A percentile compares a stretch with the other conserved stretches of the same genome.
Evolutionary conservation across 495 filamentous ascomycete species (phyloP).

Genomic region (Hyphodiscus hymeniophilus): DNA sequence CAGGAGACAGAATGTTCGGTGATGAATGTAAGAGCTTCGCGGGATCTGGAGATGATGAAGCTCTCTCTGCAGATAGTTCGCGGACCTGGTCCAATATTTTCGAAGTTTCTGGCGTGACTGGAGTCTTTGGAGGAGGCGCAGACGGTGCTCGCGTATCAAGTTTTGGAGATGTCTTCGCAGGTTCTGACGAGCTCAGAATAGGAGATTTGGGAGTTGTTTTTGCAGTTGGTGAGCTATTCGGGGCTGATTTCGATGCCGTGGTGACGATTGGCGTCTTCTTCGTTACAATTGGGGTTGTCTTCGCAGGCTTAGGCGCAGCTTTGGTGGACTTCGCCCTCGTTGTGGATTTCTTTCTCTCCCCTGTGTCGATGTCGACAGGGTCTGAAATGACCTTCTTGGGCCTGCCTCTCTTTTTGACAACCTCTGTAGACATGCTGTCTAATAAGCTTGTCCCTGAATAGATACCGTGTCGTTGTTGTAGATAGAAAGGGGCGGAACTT

Average conservation of each 20-base stretch:
- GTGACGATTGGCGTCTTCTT: conserved; percentile 1
- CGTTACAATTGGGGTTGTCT: neutral
- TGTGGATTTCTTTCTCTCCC: conserved; percentile 10
- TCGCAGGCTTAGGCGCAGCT: conserved; percentile 8
- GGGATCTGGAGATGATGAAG: conserved; percentile 1
- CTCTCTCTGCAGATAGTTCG: conserved; percentile 11
- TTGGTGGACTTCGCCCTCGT: conserved; percentile 19
- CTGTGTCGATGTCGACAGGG: conserved; percentile 11
- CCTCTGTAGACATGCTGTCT: conserved; percentile 19
- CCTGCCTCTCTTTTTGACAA: conserved; percentile 21
- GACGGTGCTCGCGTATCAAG: neutral
- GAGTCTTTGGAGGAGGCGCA: neutral
- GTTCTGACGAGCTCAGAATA: neutral
- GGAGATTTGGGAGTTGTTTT: neutral
- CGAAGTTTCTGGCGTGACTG: conserved; percentile 10
- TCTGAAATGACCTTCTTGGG: conserved; percentile 23
- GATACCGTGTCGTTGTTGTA: too few species aligned
- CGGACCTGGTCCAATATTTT: conserved; percentile 17
- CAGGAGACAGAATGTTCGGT: neutral
- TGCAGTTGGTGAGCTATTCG: neutral
- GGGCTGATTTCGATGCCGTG: neutral
- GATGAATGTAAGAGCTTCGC: neutral
- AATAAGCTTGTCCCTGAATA: neutral
- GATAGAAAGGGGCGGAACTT: conserved; percentile 6
- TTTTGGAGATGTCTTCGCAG: neutral